phyloP scores from a whole-genome alignment of 192 early-diverging fungal species.

The Spinellus fusiger region DNA sequence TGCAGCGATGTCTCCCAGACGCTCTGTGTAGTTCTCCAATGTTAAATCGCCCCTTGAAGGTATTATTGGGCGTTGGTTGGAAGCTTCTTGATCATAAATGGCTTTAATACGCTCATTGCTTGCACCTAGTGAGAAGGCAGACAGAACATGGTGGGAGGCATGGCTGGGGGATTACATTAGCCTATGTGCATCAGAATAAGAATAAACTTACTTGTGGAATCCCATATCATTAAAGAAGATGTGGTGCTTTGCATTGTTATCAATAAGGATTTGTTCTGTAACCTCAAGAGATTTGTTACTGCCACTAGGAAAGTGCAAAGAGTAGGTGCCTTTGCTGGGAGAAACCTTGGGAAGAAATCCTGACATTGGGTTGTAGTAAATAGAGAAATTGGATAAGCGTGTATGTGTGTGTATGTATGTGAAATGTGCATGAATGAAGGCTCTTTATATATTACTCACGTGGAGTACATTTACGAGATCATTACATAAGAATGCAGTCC shows the following conservation, averaged over 20 bases:
- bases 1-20: conserved; percentile 31
- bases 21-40: conserved; percentile 25
- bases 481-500: too few species aligned
- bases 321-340: not conserved
- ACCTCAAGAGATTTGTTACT: conserved; percentile 30
- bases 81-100: conserved; percentile 41
- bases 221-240: conserved; percentile 46
- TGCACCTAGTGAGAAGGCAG: conserved; percentile 48
- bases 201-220: conserved; percentile 45
- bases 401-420: not conserved
- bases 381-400: not conserved
- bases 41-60: conserved; percentile 31
- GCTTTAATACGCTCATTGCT: conserved; percentile 39
- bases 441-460: too few species aligned
- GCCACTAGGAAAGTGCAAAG: conserved; percentile 36
- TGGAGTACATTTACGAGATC: too few species aligned
- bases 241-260: conserved; percentile 45
- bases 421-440: too few species aligned
- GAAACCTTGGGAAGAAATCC: conserved; percentile 1
- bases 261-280: conserved; percentile 38
- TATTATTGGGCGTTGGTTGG: conserved; percentile 20
- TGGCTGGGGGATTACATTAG: conserved; percentile 24
- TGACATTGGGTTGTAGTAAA: not conserved
- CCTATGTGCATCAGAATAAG: not conserved
- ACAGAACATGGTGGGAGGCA: conserved; percentile 48